Conservation (phyloP, 1,139 yeast genomes). For the Trichomonascaceae sp. region DNA sequence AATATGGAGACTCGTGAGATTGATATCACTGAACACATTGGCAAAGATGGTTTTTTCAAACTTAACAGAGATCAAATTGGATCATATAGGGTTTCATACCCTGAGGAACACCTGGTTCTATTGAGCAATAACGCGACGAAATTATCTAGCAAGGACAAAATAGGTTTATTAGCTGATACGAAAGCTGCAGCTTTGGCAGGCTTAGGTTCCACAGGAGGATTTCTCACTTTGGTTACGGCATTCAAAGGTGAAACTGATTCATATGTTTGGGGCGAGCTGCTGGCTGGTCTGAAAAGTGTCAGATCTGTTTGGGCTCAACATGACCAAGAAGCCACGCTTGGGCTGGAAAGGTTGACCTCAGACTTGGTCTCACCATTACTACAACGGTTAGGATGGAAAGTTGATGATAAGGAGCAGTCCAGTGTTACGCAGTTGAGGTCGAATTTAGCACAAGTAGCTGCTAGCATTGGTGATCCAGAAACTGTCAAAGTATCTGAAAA, state of each 20-base stretch:
- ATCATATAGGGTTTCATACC: constrained; percentile 63
- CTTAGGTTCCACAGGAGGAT: constrained; percentile 45
- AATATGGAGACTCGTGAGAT: constrained; percentile 22
- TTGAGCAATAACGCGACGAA: constrained; percentile 34
- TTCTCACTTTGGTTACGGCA: constrained; percentile 39
- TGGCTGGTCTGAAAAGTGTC: constrained; percentile 41
- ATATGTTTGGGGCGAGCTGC: constrained; percentile 61
- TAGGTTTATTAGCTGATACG: constrained; percentile 63
- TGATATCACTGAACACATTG: constrained; percentile 24
- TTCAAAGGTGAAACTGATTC: constrained; percentile 48
- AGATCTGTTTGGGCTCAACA: constrained; percentile 45
- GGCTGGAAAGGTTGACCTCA: constrained; percentile 39
- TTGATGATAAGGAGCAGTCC: constrained; percentile 37
- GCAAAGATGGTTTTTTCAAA: constrained; percentile 38
- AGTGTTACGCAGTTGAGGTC: constrained; percentile 48
- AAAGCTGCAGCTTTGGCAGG: constrained; percentile 59
- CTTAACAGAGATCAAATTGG: constrained; percentile 60
- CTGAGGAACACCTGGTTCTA: constrained; percentile 37
- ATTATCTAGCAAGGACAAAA: constrained; percentile 53
- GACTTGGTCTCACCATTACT: constrained; percentile 42
- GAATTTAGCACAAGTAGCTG: constrained; percentile 47
- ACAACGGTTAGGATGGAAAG: constrained; percentile 36
- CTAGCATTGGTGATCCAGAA: constrained; percentile 44
- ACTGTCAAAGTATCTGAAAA: constrained; percentile 43
- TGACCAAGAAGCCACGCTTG: constrained; percentile 31